These are phyloP conservation scores for Dentipellis fragilis DNA, from an alignment of 768 basidiomycete species.

Conservation along the genomic window DNA sequence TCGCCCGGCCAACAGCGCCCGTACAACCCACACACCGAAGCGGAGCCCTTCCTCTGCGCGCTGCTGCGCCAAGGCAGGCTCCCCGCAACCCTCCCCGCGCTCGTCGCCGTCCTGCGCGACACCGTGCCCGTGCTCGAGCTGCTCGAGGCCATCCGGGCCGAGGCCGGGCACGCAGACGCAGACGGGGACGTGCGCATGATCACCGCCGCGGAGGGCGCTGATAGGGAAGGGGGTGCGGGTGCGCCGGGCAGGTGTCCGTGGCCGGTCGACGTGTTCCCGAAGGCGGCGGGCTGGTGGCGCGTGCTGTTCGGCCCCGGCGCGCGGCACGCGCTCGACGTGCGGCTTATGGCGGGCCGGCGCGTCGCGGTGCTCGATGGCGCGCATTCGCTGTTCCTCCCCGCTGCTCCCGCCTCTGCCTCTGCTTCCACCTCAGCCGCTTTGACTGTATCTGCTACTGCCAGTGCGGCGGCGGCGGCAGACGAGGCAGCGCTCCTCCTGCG, in stretches of 20 bases:
- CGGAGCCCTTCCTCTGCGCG: constrained; percentile 65
- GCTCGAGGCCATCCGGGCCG: constrained; percentile 43
- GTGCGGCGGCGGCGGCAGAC: too few relatives aligned
- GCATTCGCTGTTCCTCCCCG: constrained; percentile 37
- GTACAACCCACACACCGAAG: constrained; percentile 71
- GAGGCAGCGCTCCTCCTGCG: constrained; percentile 5
- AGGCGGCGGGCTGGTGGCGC: constrained; percentile 77
- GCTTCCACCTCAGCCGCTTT: not conserved
- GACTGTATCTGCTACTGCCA: too few relatives aligned
- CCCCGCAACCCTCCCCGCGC: constrained; percentile 51
- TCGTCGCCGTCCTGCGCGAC: constrained; percentile 61
- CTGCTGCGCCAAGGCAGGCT: constrained; percentile 62
- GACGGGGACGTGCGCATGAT: not conserved
- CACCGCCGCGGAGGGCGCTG: constrained; percentile 1
- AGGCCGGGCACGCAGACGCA: constrained; percentile 6
- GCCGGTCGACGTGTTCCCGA: constrained; percentile 58
- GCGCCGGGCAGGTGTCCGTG: constrained; percentile 10
- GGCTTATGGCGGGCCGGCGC: constrained; percentile 56
- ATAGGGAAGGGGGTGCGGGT: constrained; percentile 11
- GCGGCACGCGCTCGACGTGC: constrained; percentile 74
- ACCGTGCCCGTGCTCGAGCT: constrained; percentile 72
- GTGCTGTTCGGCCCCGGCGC: constrained; percentile 31
- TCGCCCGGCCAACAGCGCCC: constrained; percentile 17
- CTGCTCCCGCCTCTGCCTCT: constrained; percentile 10
- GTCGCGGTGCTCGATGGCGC: constrained; percentile 72